Percentiles rank a stretch among this genome's conserved stretches.
These are phyloP conservation scores for Vanrija sp. DNA, from an alignment of 1,284 basidiomycete species.

Conservation along the genomic window DNA sequence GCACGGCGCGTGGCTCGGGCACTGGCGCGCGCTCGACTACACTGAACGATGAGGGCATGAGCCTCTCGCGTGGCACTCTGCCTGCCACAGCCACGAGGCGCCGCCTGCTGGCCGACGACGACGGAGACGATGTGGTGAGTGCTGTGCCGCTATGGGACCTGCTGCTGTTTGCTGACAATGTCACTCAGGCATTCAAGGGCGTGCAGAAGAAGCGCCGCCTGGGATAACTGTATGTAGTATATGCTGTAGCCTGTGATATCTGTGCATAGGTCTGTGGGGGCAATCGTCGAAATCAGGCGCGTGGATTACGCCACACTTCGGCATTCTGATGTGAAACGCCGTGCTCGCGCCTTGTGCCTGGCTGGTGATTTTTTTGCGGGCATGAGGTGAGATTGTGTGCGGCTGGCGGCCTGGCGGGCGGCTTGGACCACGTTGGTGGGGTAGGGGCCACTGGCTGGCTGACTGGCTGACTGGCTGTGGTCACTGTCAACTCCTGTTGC, in stretches of 20 bases:
- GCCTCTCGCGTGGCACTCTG: not conserved
- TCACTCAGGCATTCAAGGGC: constrained; percentile 20
- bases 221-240: constrained; percentile 5
- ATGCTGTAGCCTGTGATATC: not conserved
- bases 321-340: too few relatives aligned
- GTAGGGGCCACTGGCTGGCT: too few relatives aligned
- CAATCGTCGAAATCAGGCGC: too few relatives aligned
- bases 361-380: too few relatives aligned
- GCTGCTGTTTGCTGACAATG: constrained; percentile 17
- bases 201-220: constrained; percentile 26
- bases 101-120: constrained; percentile 15
- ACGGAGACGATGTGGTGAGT: constrained; percentile 22
- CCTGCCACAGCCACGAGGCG: constrained; percentile 1
- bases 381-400: too few relatives aligned
- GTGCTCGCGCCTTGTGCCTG: too few relatives aligned
- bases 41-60: not conserved
- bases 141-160: not conserved
- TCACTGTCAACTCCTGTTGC: too few relatives aligned
- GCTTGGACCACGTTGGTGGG: too few relatives aligned
- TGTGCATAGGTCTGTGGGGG: too few relatives aligned
- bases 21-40: not conserved
- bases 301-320: too few relatives aligned
- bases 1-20: not conserved
- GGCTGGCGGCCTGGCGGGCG: too few relatives aligned
- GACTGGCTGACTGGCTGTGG: too few relatives aligned